phyloP scores from a whole-genome alignment of 371 early-diverging fungal genomes.

The Entomophthora muscae region DNA sequence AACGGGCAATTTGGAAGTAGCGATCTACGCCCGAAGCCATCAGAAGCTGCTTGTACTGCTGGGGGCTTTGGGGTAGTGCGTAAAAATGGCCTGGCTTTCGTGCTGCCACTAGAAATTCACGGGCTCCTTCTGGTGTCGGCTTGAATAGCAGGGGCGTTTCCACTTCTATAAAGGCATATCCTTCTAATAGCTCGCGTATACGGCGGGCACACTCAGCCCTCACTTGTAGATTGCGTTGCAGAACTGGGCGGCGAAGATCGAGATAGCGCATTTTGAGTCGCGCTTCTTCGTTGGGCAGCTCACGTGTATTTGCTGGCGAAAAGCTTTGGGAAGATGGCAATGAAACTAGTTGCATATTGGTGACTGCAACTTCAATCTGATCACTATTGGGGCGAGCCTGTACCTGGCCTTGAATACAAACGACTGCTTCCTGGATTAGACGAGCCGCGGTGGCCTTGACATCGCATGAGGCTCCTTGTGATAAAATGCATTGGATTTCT shows the following conservation, averaged over 20 bases:
- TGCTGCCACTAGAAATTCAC: slow-evolving; percentile 87
- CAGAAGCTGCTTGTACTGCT: slow-evolving; percentile 82
- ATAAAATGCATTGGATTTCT: slow-evolving; percentile 31
- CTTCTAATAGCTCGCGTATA: slow-evolving; percentile 9
- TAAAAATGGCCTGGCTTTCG: slow-evolving; percentile 55
- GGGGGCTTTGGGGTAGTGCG: slow-evolving; percentile 83
- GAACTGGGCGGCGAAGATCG: slow-evolving; percentile 55
- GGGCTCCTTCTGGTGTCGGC: slow-evolving; percentile 86
- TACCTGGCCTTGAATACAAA: slow-evolving; percentile 41
- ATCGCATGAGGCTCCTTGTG: slow-evolving; percentile 16
- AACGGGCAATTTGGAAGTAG: slow-evolving; percentile 86
- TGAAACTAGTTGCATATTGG: background rate
- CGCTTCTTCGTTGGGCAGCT: slow-evolving; percentile 63
- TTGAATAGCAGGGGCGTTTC: slow-evolving; percentile 84
- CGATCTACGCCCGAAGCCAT: slow-evolving; percentile 82
- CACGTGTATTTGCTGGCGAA: background rate
- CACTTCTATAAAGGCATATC: slow-evolving; percentile 54
- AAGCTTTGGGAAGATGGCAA: background rate
- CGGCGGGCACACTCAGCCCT: slow-evolving; percentile 21
- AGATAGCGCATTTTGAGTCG: slow-evolving; percentile 61
- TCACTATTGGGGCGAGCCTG: slow-evolving; percentile 28
- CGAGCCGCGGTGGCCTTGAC: slow-evolving; percentile 9
- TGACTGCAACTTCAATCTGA: slow-evolving; percentile 9
- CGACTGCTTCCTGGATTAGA: slow-evolving; percentile 40
- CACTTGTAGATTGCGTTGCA: slow-evolving; percentile 55